These are phyloP conservation scores for Pecoramyces ruminantium DNA, from an alignment of 192 early-diverging fungal genomes.

Conservation along the genomic window DNA sequence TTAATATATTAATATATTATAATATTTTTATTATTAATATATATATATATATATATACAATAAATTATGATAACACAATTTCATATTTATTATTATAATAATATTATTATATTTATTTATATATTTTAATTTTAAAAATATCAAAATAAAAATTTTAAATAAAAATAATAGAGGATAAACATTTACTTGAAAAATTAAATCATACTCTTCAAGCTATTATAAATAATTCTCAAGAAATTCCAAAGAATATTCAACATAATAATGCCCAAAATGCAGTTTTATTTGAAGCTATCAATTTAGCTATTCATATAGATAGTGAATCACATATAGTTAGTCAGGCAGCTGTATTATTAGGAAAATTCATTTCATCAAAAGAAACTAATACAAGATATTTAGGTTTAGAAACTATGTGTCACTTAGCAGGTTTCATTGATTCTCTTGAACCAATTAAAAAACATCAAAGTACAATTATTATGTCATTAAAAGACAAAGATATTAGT, in stretches of 20 bases:
- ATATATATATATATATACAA: too few relatives aligned
- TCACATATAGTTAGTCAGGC: slow-evolving; percentile 74
- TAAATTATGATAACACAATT: too few relatives aligned
- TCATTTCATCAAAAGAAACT: slow-evolving; percentile 89
- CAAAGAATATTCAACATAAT: slow-evolving; percentile 92
- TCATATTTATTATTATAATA: too few relatives aligned
- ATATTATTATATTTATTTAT: too few relatives aligned
- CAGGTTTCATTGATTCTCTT: slow-evolving; percentile 58
- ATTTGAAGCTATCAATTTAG: slow-evolving; percentile 93
- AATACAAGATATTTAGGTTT: slow-evolving; percentile 94
- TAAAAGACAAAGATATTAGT: slow-evolving; percentile 95
- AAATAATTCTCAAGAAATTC: slow-evolving; percentile 69
- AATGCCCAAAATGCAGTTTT: slow-evolving; percentile 95
- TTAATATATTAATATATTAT: not conserved
- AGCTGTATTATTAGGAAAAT: slow-evolving; percentile 62
- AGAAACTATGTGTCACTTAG: slow-evolving; percentile 94
- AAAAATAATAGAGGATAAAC: not conserved
- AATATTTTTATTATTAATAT: too few relatives aligned
- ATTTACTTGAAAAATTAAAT: not conserved
- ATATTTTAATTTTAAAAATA: too few relatives aligned
- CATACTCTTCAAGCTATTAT: slow-evolving; percentile 2
- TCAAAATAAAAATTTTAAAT: not conserved
- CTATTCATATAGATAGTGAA: slow-evolving; percentile 79
- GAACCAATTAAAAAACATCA: slow-evolving; percentile 68
- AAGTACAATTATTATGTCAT: slow-evolving; percentile 72